Percentiles rank a stretch among this genome's conserved stretches.
Evolutionary conservation across 2,329 filamentous ascomycete genomes (phyloP).

Genomic region (Aspergillus ibericus): DNA sequence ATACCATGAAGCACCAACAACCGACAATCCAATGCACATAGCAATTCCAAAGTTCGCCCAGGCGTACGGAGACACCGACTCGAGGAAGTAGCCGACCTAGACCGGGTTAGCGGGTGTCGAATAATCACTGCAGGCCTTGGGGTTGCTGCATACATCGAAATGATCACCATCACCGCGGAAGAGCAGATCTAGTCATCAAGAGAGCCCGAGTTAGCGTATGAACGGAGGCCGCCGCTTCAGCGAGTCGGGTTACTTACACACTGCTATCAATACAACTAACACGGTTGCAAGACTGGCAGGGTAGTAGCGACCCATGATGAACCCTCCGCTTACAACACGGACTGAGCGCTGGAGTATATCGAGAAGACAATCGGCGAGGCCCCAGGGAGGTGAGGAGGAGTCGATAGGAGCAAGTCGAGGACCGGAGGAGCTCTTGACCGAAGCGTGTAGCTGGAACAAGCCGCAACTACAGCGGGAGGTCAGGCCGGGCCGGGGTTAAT

Average conservation of each 20-base stretch:
- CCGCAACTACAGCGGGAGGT: conserved; percentile 14
- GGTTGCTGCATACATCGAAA: conserved; percentile 73
- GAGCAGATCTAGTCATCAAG: conserved; percentile 75
- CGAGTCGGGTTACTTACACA: conserved; percentile 61
- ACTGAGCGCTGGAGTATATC: conserved; percentile 21
- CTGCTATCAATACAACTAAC: conserved; percentile 70
- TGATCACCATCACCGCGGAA: conserved; percentile 94
- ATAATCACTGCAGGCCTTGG: neutral
- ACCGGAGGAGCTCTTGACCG: conserved; percentile 17
- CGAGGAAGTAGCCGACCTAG: conserved; percentile 88
- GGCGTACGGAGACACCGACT: conserved; percentile 87
- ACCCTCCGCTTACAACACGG: conserved; percentile 24
- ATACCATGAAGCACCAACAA: conserved; percentile 95
- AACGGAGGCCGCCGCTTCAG: conserved; percentile 7
- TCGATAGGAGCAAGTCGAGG: conserved; percentile 12
- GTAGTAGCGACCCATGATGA: conserved; percentile 70
- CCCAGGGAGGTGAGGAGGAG: conserved; percentile 13
- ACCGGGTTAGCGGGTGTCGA: conserved; percentile 22
- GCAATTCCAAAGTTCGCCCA: conserved; percentile 91
- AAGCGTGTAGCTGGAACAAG: conserved; percentile 10
- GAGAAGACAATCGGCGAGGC: conserved; percentile 16
- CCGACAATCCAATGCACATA: conserved; percentile 92
- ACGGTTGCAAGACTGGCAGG: conserved; percentile 67
- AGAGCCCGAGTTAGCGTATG: conserved; percentile 21
- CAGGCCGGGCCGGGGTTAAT: conserved; percentile 34